Base-by-base conservation (phyloP, 2,329 filamentous ascomycete species). In the Paramyrothecium sp. region DNA sequence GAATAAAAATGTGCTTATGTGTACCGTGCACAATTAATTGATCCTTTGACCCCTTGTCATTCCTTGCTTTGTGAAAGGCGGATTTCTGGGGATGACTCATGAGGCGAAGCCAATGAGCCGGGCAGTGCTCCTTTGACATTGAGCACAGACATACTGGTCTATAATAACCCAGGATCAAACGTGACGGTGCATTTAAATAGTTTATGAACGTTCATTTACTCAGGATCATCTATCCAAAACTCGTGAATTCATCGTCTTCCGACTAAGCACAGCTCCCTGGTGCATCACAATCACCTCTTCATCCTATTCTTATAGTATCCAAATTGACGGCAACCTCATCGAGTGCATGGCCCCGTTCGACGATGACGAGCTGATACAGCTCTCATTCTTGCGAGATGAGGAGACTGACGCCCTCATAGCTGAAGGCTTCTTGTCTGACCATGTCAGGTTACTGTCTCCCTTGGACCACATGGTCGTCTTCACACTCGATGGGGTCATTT, bases 351-450 rank as follows among this genome's bases (percentile, higher is more conserved):
- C 47, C 22, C 20, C 47, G 5, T 49, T 49, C 16, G 47, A 49
- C 33, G 66, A 68, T 7, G 65, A 69, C n/a, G 65, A 69, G 20
- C 60, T 65, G 22, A 49, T 65, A 54, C 62, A 69, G 57, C 58
- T 69, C 34, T 62, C 64, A 12, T 59, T 69, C 12, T 57, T 69
- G 17, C 65, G 65, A 12, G 65, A 69, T 54, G 65, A 69, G 19
- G 69, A 70, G 44, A 62, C 61, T 5, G 67, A 71, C 47, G 58
- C 60, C 21, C 62, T 71, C 22, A 63, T 69, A 12, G 54, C 60
- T 10, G 60, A 58, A 21, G 63, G 62, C 10, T 54, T 69, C 17
- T 47, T 69, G 26, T 52, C 48, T 49, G 54, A 63, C 13, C 61
- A 65, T 11, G 52, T 57, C 16, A 57, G 60, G 26, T 59, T 67